A percentile compares a stretch with the other conserved stretches of the same genome.
Conservation (phyloP, 352 stramenopile species). For the Pythium insidiosum region DNA sequence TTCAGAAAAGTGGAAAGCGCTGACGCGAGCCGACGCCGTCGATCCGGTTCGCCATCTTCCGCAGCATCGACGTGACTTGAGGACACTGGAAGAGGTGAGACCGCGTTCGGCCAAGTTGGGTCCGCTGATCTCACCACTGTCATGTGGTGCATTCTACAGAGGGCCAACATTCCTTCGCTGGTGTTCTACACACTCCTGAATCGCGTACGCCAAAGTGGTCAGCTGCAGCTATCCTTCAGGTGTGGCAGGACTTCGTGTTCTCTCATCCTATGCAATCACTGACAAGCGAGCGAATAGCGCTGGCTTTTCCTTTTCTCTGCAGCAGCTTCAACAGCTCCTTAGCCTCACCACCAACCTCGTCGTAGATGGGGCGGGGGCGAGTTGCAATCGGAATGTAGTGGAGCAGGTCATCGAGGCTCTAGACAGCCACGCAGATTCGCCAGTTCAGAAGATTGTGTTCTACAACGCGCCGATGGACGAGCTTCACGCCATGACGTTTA, state of each 20-base stretch:
- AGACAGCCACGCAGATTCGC: slow-evolving; percentile 15
- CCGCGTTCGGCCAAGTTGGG: too few relatives aligned
- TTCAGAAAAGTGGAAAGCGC: slow-evolving; percentile 12
- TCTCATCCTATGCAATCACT: too few relatives aligned
- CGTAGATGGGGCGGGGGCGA: slow-evolving; percentile 23
- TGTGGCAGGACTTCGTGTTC: slow-evolving; percentile 7
- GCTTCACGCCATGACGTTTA: slow-evolving; percentile 22
- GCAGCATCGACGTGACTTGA: too few relatives aligned
- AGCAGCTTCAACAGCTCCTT: slow-evolving; percentile 50
- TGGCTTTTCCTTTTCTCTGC: too few relatives aligned
- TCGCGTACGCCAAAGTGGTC: slow-evolving; percentile 46
- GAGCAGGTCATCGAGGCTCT: slow-evolving; percentile 50
- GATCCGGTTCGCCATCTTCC: not conserved
- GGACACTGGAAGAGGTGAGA: slow-evolving; percentile 49
- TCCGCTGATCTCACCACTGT: too few relatives aligned
- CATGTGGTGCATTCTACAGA: too few relatives aligned
- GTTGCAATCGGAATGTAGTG: slow-evolving; percentile 28
- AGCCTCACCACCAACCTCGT: slow-evolving; percentile 49
- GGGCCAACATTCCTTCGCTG: slow-evolving; percentile 47
- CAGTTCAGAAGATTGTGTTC: slow-evolving; percentile 59
- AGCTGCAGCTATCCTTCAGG: slow-evolving; percentile 58
- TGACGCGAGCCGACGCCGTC: slow-evolving; percentile 4
- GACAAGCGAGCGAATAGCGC: too few relatives aligned
- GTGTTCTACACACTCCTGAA: slow-evolving; percentile 72
- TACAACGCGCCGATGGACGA: slow-evolving; percentile 47